Percentiles rank a stretch among this genome's conserved stretches.
These are phyloP conservation scores for Skeletonema costatum DNA, from an alignment of 108 stramenopile genomes.

Conservation along the genomic window DNA sequence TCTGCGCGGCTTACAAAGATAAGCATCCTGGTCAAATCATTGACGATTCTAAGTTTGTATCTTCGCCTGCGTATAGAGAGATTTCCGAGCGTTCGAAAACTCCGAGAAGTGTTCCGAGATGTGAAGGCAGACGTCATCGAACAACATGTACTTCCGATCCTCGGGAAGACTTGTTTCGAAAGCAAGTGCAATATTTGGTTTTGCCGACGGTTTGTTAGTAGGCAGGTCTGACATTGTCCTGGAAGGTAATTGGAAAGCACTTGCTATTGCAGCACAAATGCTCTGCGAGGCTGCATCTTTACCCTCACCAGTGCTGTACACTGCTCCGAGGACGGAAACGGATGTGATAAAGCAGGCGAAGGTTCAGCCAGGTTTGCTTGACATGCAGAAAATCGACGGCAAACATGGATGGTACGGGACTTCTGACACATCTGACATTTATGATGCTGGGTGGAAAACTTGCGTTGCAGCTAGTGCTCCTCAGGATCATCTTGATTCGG, in stretches of 20 bases:
- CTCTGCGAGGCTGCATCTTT: conserved; percentile 30
- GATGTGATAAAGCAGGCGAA: conserved; percentile 61
- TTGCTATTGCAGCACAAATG: conserved; percentile 72
- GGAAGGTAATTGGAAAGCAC: conserved; percentile 79
- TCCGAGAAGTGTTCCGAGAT: conserved; percentile 46
- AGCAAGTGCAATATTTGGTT: conserved; percentile 72
- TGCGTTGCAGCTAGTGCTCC: conserved; percentile 72
- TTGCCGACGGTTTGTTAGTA: conserved; percentile 40
- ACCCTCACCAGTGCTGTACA: conserved; percentile 16
- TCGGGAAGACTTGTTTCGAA: conserved; percentile 68
- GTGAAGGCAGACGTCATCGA: conserved; percentile 44
- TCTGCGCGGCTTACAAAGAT: conserved; percentile 27
- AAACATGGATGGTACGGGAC: conserved; percentile 73
- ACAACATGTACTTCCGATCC: conserved; percentile 55
- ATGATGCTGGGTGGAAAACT: conserved; percentile 72
- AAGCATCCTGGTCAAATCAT: conserved; percentile 43
- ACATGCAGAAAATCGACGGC: conserved; percentile 55
- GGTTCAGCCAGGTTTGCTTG: conserved; percentile 59
- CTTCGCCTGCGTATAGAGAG: conserved; percentile 43
- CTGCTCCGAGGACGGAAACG: conserved; percentile 3
- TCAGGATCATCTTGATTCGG: conserved; percentile 50
- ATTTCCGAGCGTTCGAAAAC: conserved; percentile 51
- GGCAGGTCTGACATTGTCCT: conserved; percentile 57
- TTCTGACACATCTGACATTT: conserved; percentile 27
- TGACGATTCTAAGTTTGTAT: conserved; percentile 48